phyloP scores from a whole-genome alignment of 495 filamentous ascomycete species.

The Penicillium maclennaniae region DNA sequence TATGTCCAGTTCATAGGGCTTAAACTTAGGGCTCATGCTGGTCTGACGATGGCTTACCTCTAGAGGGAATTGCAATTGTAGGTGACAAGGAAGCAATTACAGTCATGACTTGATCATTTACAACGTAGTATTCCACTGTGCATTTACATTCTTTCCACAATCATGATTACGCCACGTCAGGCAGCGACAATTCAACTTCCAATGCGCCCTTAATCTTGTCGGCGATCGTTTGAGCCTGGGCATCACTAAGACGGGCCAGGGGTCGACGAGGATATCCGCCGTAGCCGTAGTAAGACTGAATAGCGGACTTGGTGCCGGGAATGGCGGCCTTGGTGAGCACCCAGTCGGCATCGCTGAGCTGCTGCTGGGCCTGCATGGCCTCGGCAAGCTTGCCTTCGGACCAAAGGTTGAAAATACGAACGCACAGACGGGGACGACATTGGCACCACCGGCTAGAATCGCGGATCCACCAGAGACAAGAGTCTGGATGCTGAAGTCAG shows the following conservation, averaged over 20 bases:
- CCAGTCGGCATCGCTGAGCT: conserved; percentile 76
- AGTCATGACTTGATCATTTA: conserved; percentile 4
- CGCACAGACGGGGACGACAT: conserved; percentile 82
- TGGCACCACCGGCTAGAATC: conserved; percentile 83
- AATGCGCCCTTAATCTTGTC: conserved; percentile 67
- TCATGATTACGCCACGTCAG: conserved; percentile 32
- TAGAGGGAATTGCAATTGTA: not conserved
- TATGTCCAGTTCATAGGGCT: conserved; percentile 4
- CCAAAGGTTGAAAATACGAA: conserved; percentile 78
- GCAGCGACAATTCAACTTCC: conserved; percentile 55
- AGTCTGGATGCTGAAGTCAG: conserved; percentile 83
- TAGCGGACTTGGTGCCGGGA: conserved; percentile 79
- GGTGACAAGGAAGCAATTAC: not conserved
- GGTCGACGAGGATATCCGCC: conserved; percentile 74
- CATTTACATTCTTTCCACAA: not conserved
- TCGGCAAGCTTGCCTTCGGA: conserved; percentile 67
- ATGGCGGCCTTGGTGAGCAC: conserved; percentile 81
- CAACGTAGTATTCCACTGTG: conserved; percentile 1
- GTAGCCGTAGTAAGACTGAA: conserved; percentile 81
- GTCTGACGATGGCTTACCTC: not conserved
- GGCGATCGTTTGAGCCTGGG: conserved; percentile 52
- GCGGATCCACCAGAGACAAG: conserved; percentile 74
- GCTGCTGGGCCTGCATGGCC: conserved; percentile 67
- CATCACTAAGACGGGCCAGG: conserved; percentile 58
- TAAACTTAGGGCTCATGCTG: conserved; percentile 7